Conservation (phyloP, 139 green algal species). For the Trebouxia sp. region DNA sequence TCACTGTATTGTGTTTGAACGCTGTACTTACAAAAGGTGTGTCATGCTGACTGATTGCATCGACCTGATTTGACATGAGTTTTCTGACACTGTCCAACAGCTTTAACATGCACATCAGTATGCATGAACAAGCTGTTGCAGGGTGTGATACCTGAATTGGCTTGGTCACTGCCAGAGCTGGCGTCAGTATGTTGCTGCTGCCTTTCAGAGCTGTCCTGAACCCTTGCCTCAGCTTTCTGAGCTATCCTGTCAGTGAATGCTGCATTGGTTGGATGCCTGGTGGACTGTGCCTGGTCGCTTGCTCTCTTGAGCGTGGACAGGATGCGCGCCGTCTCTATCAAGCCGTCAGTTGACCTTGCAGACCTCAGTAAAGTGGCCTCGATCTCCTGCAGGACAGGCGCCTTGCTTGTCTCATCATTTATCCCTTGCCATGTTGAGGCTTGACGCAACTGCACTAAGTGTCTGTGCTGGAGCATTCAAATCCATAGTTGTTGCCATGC, state of each 20-base stretch:
- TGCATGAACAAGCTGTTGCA: background rate
- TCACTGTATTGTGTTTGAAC: too few relatives aligned
- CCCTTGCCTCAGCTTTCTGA: background rate
- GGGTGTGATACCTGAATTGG: background rate
- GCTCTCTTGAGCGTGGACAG: background rate
- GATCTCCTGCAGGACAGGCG: background rate
- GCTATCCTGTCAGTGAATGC: background rate
- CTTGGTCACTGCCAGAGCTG: background rate
- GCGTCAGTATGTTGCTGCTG: slow-evolving; percentile 2
- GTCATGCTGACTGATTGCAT: too few relatives aligned
- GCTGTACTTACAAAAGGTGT: too few relatives aligned
- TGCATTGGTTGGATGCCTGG: background rate
- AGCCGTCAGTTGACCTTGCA: background rate
- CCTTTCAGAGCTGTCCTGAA: background rate
- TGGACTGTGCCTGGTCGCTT: background rate
- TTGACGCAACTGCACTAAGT: background rate
- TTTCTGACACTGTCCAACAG: too few relatives aligned
- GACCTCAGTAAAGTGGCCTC: slow-evolving; percentile 7
- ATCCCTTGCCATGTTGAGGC: background rate
- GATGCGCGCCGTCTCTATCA: slow-evolving; percentile 12
- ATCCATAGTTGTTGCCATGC: background rate
- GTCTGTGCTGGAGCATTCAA: background rate
- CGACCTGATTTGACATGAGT: too few relatives aligned
- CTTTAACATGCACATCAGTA: too few relatives aligned
- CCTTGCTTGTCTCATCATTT: background rate